A percentile compares a stretch with the other conserved stretches of the same genome.
These are phyloP conservation scores for Xerocomus cyaneibrunnescens DNA, from an alignment of 1,284 basidiomycete species.

Conservation along the genomic window DNA sequence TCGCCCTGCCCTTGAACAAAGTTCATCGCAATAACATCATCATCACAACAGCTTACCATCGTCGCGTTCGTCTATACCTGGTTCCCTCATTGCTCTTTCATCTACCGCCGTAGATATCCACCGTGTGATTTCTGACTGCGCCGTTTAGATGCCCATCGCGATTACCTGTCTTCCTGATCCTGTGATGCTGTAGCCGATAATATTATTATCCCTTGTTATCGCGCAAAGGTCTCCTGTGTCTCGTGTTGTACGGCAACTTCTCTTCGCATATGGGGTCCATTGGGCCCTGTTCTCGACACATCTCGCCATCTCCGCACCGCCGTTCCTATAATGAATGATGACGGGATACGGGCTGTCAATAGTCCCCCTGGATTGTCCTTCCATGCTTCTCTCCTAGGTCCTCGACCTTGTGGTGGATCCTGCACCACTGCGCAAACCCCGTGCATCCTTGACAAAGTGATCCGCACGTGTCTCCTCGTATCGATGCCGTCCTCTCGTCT, in stretches of 20 bases:
- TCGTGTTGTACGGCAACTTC: conserved; percentile 14
- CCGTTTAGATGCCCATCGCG: background rate
- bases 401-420: conserved; percentile 26
- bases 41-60: conserved; percentile 12
- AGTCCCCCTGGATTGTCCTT: conserved; percentile 28
- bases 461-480: conserved; percentile 19
- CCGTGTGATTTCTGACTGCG: background rate
- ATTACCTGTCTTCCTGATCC: conserved; percentile 11
- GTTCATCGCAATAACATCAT: conserved; percentile 1
- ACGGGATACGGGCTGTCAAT: conserved; percentile 23
- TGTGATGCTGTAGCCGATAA: conserved; percentile 22
- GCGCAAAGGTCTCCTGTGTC: conserved; percentile 20
- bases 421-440: conserved; percentile 23
- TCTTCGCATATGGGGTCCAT: conserved; percentile 4
- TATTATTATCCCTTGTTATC: conserved; percentile 3
- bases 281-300: conserved; percentile 10
- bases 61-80: background rate
- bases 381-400: conserved; percentile 31
- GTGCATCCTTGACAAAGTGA: conserved; percentile 14
- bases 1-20: conserved; percentile 6
- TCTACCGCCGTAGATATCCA: background rate
- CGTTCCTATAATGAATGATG: conserved; percentile 28
- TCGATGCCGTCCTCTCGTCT: conserved; percentile 6
- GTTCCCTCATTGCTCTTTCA: background rate
- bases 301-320: conserved; percentile 31